Evolutionary conservation across 192 early-diverging fungal species (phyloP).

Genomic region (Coemansia sp.): DNA sequence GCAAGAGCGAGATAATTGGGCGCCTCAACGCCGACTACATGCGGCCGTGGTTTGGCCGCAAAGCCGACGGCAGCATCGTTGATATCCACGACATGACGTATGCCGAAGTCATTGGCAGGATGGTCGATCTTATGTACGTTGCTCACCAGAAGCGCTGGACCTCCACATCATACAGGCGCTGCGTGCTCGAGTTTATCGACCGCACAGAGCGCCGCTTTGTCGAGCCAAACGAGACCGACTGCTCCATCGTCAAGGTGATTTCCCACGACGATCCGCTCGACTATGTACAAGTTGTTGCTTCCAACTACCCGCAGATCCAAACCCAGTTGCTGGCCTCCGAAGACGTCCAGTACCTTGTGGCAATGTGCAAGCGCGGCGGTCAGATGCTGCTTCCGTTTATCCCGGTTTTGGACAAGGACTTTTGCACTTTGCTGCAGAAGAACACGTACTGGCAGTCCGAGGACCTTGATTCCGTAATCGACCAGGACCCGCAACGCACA

Average conservation of each 20-base stretch:
- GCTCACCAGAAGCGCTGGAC: slow-evolving; percentile 77
- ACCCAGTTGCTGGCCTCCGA: slow-evolving; percentile 22
- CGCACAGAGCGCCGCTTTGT: slow-evolving; percentile 84
- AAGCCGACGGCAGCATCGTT: slow-evolving; percentile 61
- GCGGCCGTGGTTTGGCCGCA: slow-evolving; percentile 91
- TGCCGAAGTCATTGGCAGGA: slow-evolving; percentile 74
- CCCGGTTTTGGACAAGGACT: slow-evolving; percentile 79
- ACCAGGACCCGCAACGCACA: slow-evolving; percentile 80
- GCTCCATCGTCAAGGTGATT: background rate
- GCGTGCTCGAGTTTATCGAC: slow-evolving; percentile 81
- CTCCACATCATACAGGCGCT: slow-evolving; percentile 67
- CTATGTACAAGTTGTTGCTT: slow-evolving; percentile 21
- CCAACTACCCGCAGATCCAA: slow-evolving; percentile 11
- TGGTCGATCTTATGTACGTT: slow-evolving; percentile 81
- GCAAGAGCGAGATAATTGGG: slow-evolving; percentile 81
- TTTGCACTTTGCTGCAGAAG: slow-evolving; percentile 90
- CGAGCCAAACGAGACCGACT: background rate
- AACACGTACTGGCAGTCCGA: slow-evolving; percentile 90
- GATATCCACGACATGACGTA: slow-evolving; percentile 95
- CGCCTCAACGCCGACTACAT: slow-evolving; percentile 87
- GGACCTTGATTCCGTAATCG: slow-evolving; percentile 80
- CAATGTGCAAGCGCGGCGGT: slow-evolving; percentile 59
- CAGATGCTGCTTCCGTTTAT: slow-evolving; percentile 92
- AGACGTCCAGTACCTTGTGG: slow-evolving; percentile 37
- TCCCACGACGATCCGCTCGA: background rate